Base-by-base conservation (phyloP, 495 filamentous ascomycete genomes). In the Daldinia caldariorum region DNA sequence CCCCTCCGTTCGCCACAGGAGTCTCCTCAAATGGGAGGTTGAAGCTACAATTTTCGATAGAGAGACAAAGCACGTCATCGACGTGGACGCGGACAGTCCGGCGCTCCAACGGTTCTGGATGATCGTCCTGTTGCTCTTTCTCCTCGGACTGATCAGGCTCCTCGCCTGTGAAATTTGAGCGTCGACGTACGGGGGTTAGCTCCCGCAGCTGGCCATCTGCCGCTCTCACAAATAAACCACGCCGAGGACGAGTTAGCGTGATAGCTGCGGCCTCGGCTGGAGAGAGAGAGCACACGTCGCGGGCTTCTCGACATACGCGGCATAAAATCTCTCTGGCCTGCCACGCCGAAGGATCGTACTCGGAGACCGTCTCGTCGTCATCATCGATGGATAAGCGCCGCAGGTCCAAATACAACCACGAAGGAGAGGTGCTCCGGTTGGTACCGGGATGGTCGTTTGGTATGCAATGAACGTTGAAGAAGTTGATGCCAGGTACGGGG, bases 391-490 rank as follows among this genome's bases (percentile, higher is more conserved):
- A 34, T 0, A 75, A 32, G 14, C 75, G 75, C 0, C 75, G 65
- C 14, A 77, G 60, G 59, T 77, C 75, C 0, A 77, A 58, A 37
- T 77, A 75, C 1, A 66, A 9, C 67, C 61, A 77, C 0, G 67
- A 56, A 9, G 75, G 75, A 0, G 75, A 77, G 1, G 49, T 75
- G 51, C 75, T 77, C 8, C 64, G 58, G 50, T 72, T 73, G 34
- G 62, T 53, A 4, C 47, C 60, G 0, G 0, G 14, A 31, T 77
- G 75, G 38, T 77, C 73, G 41, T 75, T 73, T 18, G 75, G 75
- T 56, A 73, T 65, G 53, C 49, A 62, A 49, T 77, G 75, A 1
- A 77, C 61, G 73, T 77, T 77, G 70, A 77, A 77, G 59, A 77
- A 75, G 60, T 77, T 77, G 41, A 77, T 68, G 34, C 72, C 73